These are phyloP conservation scores for Arthrobotrys iridis DNA, from an alignment of 2,329 filamentous ascomycete genomes.

Conservation along the genomic window DNA sequence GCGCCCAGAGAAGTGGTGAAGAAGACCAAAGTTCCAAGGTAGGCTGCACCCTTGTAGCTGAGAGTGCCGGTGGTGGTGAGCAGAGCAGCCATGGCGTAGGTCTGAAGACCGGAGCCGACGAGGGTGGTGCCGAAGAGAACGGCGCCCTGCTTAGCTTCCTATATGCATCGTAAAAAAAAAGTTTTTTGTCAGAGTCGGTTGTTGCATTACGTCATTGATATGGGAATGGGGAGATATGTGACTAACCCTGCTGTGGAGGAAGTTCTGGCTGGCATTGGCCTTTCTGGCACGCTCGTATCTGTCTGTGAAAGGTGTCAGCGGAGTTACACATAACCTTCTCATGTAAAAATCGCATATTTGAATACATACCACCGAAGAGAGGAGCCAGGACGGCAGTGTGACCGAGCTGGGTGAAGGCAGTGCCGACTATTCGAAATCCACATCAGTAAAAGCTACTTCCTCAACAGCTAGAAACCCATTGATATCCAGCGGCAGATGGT, in stretches of 20 bases:
- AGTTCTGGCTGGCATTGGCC: conserved; percentile 95
- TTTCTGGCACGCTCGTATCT: conserved; percentile 71
- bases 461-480: too few relatives aligned
- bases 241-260: conserved; percentile 69
- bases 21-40: conserved; percentile 69
- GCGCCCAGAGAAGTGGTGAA: conserved; percentile 33
- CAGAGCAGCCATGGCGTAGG: conserved; percentile 87
- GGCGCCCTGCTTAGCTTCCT: conserved; percentile 85
- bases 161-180: not conserved
- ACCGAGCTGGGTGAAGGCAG: conserved; percentile 91
- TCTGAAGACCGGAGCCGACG: conserved; percentile 85
- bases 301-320: conserved; percentile 22
- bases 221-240: not conserved
- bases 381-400: conserved; percentile 88
- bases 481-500: too few relatives aligned
- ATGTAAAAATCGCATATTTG: conserved; percentile 65
- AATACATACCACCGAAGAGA: conserved; percentile 91
- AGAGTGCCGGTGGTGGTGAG: conserved; percentile 95
- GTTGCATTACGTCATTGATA: not conserved
- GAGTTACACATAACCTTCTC: not conserved
- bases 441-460: conserved; percentile 5
- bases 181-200: conserved; percentile 64
- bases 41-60: conserved; percentile 96
- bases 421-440: conserved; percentile 72
- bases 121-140: conserved; percentile 91